phyloP scores from a whole-genome alignment of 108 stramenopile genomes.

The Nitzschia palea region DNA sequence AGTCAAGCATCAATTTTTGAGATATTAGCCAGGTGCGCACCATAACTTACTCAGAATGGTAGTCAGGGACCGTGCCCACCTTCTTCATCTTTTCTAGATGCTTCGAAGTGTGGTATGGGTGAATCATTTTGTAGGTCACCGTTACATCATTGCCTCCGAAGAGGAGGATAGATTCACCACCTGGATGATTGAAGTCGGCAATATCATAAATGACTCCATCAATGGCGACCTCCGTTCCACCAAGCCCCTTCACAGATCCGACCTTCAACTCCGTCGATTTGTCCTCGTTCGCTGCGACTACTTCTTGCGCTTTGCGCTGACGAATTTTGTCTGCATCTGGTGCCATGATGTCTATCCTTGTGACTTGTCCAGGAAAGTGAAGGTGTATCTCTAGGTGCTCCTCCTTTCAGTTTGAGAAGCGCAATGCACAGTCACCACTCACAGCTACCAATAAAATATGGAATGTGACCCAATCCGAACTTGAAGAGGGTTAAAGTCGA shows the following conservation, averaged over 20 bases:
- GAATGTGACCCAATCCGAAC: no score
- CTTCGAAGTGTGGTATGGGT: constrained; percentile 86
- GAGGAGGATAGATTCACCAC: constrained; percentile 75
- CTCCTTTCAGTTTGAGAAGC: no score
- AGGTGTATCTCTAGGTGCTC: no score
- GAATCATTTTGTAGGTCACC: constrained; percentile 90
- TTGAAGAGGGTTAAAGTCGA: no score
- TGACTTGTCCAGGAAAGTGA: no score
- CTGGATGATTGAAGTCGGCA: constrained; percentile 77
- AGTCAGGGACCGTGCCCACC: constrained; percentile 68
- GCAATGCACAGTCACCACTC: no score
- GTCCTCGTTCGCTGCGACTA: constrained; percentile 1
- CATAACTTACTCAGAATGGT: constrained; percentile 61
- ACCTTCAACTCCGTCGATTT: constrained; percentile 30
- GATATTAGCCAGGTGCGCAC: neutral
- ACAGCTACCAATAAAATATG: no score
- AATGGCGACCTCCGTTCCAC: constrained; percentile 64
- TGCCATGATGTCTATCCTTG: no score
- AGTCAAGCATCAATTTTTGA: no score
- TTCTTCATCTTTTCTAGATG: constrained; percentile 87
- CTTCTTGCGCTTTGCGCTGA: constrained; percentile 39
- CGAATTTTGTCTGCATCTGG: constrained; percentile 66
- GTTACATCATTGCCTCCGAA: constrained; percentile 93
- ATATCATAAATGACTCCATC: constrained; percentile 82
- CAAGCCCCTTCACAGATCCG: constrained; percentile 44